Base-by-base conservation (phyloP, 2,329 filamentous ascomycete genomes). In the Calycina marina region DNA sequence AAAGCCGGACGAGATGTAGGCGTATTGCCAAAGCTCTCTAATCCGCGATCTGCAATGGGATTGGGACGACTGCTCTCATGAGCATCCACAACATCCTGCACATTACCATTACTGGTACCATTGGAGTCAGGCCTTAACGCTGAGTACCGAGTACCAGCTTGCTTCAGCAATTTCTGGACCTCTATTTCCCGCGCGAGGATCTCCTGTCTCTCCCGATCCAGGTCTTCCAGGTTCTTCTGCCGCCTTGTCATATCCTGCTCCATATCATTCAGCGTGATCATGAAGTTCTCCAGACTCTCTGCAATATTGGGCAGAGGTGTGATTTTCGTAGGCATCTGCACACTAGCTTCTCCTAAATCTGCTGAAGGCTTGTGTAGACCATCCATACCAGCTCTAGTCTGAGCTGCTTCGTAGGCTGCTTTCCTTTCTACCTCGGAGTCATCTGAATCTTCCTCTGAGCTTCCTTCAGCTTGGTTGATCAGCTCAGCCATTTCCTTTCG, bases 301-400 rank as follows among this genome's bases (percentile, higher is more conserved):
- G 69, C 65, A 14, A 94, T 55, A 27, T 72, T 76, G 0, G 86
- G 86, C 14, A 94, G 58, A 2, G 84, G 77, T 4, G 79, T 77
- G 47, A 93, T 81, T 40, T 72, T 77, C 3, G 82, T 54, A 1
- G 51, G 51, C 11, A 50, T 36, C 25, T 50, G 47, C 4, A 36
- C 18, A 40, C 40, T 25, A 31, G 37, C 31, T 40, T 43, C 39
- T 15, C 56, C 55, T 33, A 57, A 57, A 22, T 60, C 45, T 27
- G 54, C 54, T 28, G 58, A 53, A 10, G 51, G 60, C 46, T 63
- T 65, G 47, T 62, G 57, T 14, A 79, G 49, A 0, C 75, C 79
- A 46, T 88, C 86, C 59, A 90, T 78, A n/a, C 84, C 88, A 3
- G 82, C 80, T 13, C 79, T 70, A 6, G 82, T 86, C 58, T 96